Conservation (phyloP, 139 green algal species). For the Coccomyxa sp. region DNA sequence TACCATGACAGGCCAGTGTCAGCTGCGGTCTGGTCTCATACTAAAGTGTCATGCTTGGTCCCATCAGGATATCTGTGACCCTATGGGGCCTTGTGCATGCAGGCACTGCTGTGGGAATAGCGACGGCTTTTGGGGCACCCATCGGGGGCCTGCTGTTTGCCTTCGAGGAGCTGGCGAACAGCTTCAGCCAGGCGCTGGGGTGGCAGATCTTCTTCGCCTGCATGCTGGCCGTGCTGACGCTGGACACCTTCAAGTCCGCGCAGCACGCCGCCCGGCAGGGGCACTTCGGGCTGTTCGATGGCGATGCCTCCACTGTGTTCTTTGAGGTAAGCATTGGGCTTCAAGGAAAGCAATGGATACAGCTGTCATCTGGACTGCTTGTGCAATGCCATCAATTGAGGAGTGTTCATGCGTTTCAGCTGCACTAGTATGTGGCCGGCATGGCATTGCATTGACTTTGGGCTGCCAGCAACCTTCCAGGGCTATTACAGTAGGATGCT, state of each 20-base stretch:
- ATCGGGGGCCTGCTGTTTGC: conserved; percentile 86
- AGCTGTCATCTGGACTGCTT: too few relatives aligned
- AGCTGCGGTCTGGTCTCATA: too few relatives aligned
- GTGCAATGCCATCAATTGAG: too few relatives aligned
- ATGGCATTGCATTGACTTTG: too few relatives aligned
- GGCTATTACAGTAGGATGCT: too few relatives aligned
- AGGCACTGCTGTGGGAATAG: conserved; percentile 68
- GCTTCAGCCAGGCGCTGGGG: conserved; percentile 69
- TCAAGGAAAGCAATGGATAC: too few relatives aligned
- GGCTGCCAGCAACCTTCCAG: too few relatives aligned
- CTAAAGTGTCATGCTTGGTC: too few relatives aligned
- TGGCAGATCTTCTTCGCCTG: conserved; percentile 82
- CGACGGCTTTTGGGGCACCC: conserved; percentile 75
- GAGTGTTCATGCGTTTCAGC: too few relatives aligned
- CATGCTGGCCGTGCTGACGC: conserved; percentile 63
- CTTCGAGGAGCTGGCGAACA: conserved; percentile 83
- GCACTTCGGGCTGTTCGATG: conserved; percentile 65
- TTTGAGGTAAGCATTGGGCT: conserved; percentile 47
- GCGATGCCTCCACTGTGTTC: conserved; percentile 43
- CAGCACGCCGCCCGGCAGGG: conserved; percentile 44
- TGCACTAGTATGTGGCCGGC: too few relatives aligned
- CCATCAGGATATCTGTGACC: too few relatives aligned
- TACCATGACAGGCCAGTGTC: too few relatives aligned
- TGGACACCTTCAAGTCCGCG: conserved; percentile 60
- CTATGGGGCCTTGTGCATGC: background rate